phyloP scores from a whole-genome alignment of 2,329 filamentous ascomycete species.

The Tolypocladium paradoxum region DNA sequence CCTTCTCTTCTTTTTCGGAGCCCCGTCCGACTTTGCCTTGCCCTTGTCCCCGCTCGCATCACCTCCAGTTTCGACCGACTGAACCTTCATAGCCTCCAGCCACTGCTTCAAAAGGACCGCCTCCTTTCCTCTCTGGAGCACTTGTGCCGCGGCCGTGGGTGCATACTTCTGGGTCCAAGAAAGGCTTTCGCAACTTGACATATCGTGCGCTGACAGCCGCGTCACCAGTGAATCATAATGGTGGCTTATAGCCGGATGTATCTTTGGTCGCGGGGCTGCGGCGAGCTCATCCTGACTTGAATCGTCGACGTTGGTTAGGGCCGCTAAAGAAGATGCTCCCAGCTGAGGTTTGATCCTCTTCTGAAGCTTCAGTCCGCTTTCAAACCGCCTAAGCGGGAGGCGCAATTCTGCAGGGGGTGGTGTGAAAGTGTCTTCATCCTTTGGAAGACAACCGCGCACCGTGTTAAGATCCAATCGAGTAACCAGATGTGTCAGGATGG shows the following conservation, averaged over 20 bases:
- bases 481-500: slow-evolving; percentile 25
- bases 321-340: slow-evolving; percentile 13
- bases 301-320: slow-evolving; percentile 6
- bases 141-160: slow-evolving; percentile 54
- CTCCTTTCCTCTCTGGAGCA: slow-evolving; percentile 67
- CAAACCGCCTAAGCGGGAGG: slow-evolving; percentile 44
- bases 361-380: slow-evolving; percentile 45
- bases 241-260: slow-evolving; percentile 48
- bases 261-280: slow-evolving; percentile 7
- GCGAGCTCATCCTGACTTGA: slow-evolving; percentile 26
- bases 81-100: slow-evolving; percentile 66
- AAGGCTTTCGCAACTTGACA: slow-evolving; percentile 58
- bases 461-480: slow-evolving; percentile 13
- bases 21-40: slow-evolving; percentile 16
- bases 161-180: slow-evolving; percentile 82
- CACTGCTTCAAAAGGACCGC: slow-evolving; percentile 65
- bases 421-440: slow-evolving; percentile 26
- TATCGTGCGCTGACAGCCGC: slow-evolving; percentile 69
- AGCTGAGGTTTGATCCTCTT: slow-evolving; percentile 36
- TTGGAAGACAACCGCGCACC: slow-evolving; percentile 17
- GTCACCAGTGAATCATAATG: slow-evolving; percentile 50
- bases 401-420: slow-evolving; percentile 39
- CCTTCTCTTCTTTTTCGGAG: slow-evolving; percentile 51
- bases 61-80: slow-evolving; percentile 57
- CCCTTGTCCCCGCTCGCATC: slow-evolving; percentile 18